Evolutionary conservation across 345 rosid genomes (phyloP).

Genomic region (Brassica nigra): DNA sequence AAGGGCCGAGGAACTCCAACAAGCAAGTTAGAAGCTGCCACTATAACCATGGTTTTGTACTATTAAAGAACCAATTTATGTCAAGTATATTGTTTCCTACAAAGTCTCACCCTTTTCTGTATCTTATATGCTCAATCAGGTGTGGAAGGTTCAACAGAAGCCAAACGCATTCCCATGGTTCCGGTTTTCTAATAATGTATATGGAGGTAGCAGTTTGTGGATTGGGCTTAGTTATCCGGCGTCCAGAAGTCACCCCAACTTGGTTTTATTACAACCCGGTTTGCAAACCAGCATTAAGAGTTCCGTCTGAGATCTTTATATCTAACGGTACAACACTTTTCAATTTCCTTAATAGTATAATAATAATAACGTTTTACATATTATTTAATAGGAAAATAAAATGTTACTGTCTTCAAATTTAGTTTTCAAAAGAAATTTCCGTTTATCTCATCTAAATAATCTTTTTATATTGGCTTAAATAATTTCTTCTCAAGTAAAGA

Average conservation of each 20-base stretch:
- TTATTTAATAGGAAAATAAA: too few relatives aligned
- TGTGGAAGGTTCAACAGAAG: constrained; percentile 75
- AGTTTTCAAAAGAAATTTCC: too few relatives aligned
- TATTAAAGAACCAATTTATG: too few relatives aligned
- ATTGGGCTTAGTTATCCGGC: constrained; percentile 87
- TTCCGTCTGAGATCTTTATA: too few relatives aligned
- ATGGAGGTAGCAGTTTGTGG: constrained; percentile 95
- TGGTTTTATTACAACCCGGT: not conserved
- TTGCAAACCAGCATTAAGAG: not conserved
- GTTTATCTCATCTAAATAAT: too few relatives aligned
- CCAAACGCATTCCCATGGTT: constrained; percentile 68
- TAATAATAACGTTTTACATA: too few relatives aligned
- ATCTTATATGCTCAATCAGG: constrained; percentile 49
- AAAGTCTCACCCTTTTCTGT: constrained; percentile 5
- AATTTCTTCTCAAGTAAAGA: too few relatives aligned
- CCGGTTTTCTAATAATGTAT: constrained; percentile 84
- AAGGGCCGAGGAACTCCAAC: too few relatives aligned
- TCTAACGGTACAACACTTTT: not conserved
- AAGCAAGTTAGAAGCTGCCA: too few relatives aligned
- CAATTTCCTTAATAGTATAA: not conserved
- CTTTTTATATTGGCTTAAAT: too few relatives aligned
- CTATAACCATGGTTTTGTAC: too few relatives aligned
- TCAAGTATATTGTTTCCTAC: not conserved
- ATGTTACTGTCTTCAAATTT: too few relatives aligned
- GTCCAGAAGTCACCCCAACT: constrained; percentile 61